Conservation (phyloP, 805 yeast genomes). For the Saccharomycopsis sp. region DNA sequence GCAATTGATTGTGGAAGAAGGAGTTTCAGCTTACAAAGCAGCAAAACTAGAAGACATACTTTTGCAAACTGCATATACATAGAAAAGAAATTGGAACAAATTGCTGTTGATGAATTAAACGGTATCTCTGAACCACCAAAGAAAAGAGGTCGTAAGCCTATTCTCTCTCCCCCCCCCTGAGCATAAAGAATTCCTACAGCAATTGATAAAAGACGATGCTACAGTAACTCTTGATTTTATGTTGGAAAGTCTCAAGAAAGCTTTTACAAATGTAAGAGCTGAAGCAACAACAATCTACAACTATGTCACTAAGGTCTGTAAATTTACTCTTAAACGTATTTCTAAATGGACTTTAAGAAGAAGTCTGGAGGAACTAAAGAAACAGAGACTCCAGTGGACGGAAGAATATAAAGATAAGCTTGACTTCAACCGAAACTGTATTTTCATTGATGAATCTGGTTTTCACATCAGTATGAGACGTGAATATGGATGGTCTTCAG, state of each 20-base stretch:
- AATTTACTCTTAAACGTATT: background rate
- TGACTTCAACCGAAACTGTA: background rate
- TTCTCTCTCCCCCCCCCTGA: background rate
- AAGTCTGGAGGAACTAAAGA: background rate
- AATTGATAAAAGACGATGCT: conserved; percentile 1
- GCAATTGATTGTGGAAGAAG: background rate
- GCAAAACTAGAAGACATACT: background rate
- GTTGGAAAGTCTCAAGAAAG: background rate
- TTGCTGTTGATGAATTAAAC: background rate
- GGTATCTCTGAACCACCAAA: background rate
- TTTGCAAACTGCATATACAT: background rate
- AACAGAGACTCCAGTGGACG: background rate
- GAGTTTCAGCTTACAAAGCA: background rate
- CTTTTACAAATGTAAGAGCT: background rate
- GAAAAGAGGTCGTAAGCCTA: background rate
- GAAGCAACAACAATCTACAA: background rate
- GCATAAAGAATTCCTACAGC: background rate
- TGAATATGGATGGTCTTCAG: background rate
- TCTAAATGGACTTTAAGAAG: conserved; percentile 1
- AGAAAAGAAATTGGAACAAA: too few relatives aligned
- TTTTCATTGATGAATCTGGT: background rate
- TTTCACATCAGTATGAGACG: background rate
- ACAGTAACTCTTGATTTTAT: conserved; percentile 1
- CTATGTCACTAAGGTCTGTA: background rate
- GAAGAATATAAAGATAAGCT: background rate